Conservation (phyloP, 495 filamentous ascomycete species). For the Penicillium psychrofluorescens region DNA sequence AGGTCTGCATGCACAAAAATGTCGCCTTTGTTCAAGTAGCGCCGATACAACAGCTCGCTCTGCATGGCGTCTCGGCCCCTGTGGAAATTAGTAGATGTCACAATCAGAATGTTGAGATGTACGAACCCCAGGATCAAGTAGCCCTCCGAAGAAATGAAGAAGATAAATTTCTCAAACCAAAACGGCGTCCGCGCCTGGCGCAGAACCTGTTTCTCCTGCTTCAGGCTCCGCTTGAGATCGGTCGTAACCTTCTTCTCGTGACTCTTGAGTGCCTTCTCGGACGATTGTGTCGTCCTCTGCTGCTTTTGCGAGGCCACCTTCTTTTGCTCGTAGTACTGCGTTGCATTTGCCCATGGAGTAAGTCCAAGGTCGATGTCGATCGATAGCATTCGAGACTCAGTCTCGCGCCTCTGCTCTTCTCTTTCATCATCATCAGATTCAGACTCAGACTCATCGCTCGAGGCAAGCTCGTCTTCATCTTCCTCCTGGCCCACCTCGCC, state of each 20-base stretch:
- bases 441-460: conserved; percentile 54
- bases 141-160: conserved; percentile 93
- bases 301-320: conserved; percentile 76
- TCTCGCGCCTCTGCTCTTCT: conserved; percentile 28
- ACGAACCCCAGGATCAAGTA: conserved; percentile 71
- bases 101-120: neutral
- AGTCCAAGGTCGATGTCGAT: conserved; percentile 82
- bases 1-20: conserved; percentile 88
- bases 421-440: conserved; percentile 49
- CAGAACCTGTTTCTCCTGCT: conserved; percentile 85
- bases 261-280: conserved; percentile 77
- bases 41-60: conserved; percentile 81
- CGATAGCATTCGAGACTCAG: conserved; percentile 34
- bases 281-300: conserved; percentile 76
- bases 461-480: conserved; percentile 47
- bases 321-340: conserved; percentile 87
- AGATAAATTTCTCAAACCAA: conserved; percentile 96
- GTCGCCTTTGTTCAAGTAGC: conserved; percentile 81
- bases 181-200: conserved; percentile 72
- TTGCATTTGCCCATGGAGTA: conserved; percentile 79
- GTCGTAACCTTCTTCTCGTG: conserved; percentile 80
- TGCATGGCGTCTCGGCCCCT: conserved; percentile 84
- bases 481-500: conserved; percentile 58
- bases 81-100: conserved; percentile 3
- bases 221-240: conserved; percentile 78